These are phyloP conservation scores for Cladosporium sp. DNA, from an alignment of 2,329 filamentous ascomycete species.

Conservation along the genomic window DNA sequence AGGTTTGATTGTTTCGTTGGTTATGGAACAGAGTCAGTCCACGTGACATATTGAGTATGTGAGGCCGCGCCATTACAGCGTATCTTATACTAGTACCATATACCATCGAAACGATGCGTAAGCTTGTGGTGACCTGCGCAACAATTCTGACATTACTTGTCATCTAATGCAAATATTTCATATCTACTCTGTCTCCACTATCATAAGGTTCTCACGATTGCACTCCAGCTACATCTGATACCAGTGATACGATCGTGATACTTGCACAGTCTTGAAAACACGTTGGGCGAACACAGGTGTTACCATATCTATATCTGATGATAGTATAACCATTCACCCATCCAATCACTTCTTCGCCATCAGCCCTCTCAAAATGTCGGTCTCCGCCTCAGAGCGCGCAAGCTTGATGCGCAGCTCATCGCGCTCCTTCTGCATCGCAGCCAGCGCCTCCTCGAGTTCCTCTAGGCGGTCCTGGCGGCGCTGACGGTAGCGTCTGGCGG, in stretches of 20 bases:
- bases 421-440: slow-evolving; percentile 61
- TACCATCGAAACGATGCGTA: not conserved
- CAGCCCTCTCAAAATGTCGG: slow-evolving; percentile 53
- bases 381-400: slow-evolving; percentile 66
- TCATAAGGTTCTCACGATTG: too few relatives aligned
- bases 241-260: not conserved
- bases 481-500: slow-evolving; percentile 71
- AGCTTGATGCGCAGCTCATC: slow-evolving; percentile 65
- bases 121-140: not conserved
- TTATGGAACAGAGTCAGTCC: not conserved
- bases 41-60: not conserved
- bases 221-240: too few relatives aligned
- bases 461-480: slow-evolving; percentile 68
- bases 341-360: slow-evolving; percentile 27
- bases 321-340: not conserved
- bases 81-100: not conserved
- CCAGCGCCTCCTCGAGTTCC: slow-evolving; percentile 62
- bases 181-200: not conserved
- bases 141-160: not conserved
- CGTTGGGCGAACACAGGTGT: not conserved
- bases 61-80: not conserved
- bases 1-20: not conserved
- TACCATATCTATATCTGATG: not conserved
- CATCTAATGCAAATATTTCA: not conserved
- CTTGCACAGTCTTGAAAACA: too few relatives aligned